Evolutionary conservation across 2,329 filamentous ascomycete genomes (phyloP), one percentile per base, ranked within the genome.

Genomic region (Pestalotiopsis sp.): DNA sequence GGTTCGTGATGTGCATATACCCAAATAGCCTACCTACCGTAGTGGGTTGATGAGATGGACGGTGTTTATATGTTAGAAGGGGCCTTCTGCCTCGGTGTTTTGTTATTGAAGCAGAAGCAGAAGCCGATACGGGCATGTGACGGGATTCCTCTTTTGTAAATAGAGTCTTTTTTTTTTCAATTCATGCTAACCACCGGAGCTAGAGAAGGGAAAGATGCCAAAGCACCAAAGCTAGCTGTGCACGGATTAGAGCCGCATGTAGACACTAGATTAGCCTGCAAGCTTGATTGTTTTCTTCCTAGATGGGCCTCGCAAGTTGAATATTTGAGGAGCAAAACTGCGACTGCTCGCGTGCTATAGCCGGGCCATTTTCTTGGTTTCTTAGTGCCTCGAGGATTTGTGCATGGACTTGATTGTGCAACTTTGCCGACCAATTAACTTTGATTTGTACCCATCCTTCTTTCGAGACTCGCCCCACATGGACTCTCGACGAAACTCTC

Each of bases 1-100:
- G 41, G 65, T 61, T 61, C 59, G 57, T 31, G 57, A 59, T 11
- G 57, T 56, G 65, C 65, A 61, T n/a, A 38, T 66, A 39, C 49
- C 49, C 3, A 66, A 57, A 38, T 52, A 52, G 45, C 20, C 17
- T 17, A 52, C 17, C 17, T 13, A 23, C 23, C 2, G 23, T 23
- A 45, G 41, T 17, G 20, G 17, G 20, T 1, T n/a, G n/a, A n/a
- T 17, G 4, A 6, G 20, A 20, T 20, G 45, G 17, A 9, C 17
- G n/a, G 14, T 52, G n/a, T 52, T 52, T n/a, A 20, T n/a, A n/a
- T 52, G 17, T 17, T 23, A 4, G 20, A 20, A 6, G 17, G 17
- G 20, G 2, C 2, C 20, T n/a, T n/a, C 5, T 52, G 5, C 45
- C 11, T 23, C 6, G 45, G 7, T 52, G 17, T 9, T n/a, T 9